Evolutionary conservation across 495 filamentous ascomycete species (phyloP), one percentile per base, ranked within the genome.

Genomic region (Pyrenula aspistea): DNA sequence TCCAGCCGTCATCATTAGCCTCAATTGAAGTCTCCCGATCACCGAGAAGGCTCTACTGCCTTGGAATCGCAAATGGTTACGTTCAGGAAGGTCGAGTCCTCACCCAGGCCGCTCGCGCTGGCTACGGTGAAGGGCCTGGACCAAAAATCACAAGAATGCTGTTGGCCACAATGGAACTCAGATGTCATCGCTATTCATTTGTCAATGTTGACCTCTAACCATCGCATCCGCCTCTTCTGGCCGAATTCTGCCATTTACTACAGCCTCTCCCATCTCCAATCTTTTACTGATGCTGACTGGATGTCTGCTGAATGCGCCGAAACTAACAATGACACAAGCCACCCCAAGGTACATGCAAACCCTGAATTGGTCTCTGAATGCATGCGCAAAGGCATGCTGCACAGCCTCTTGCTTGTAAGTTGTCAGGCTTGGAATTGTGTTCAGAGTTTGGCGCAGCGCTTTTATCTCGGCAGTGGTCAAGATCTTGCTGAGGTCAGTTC

Each of bases 381-480:
- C 31, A 42, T 42, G 31, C 4, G 31, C 31, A 42, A 42, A 42
- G 8, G 31, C 31, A 42, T 42, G 31, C 15, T 42, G 31, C 15
- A 42, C 31, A 42, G 31, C 31, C 31, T 42, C 31, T 42, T 42
- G 31, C 15, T 42, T 42, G 4, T 15, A 8, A 8, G 31, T 15
- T 42, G 31, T 42, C 31, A 42, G 15, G 4, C 15, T 15, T 15
- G 31, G 31, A 15, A 42, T 42, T 42, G 31, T 42, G 31, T 42
- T 42, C 31, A 42, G 31, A 8, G 31, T 42, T 42, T 42, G 31
- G 31, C 31, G 63, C 24, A 69, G 53, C 3, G 62, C 47, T 20
- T 57, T 51, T 1, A 73, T 53, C 56, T 67, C 62, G 22, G 57
- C 53, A 1, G 59, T 42, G 21, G 64, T 42, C 3, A 67, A 10